Evolutionary conservation across 2,329 filamentous ascomycete species (phyloP).

Genomic region (Cryphonectria parasitica): DNA sequence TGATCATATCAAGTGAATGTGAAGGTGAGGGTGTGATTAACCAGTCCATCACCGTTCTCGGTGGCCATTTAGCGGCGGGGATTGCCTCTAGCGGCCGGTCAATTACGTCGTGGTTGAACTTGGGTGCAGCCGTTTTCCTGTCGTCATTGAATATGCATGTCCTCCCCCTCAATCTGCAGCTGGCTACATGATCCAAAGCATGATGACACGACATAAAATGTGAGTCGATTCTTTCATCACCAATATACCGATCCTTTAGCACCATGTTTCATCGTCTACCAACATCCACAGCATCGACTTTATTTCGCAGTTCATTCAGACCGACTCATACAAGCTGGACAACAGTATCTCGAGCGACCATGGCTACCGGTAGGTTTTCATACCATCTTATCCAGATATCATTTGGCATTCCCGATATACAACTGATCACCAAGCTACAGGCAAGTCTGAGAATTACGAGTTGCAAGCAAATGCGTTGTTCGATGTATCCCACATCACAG

Average conservation of each 20-base stretch:
- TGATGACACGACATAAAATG: neutral
- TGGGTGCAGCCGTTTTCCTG: neutral
- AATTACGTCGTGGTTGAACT: neutral
- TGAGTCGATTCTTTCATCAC: too few species aligned
- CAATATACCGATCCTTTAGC: neutral
- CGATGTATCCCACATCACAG: slow-evolving; percentile 26
- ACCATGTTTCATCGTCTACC: slow-evolving; percentile 10
- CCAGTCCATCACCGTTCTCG: neutral
- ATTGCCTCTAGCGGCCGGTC: neutral
- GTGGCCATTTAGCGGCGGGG: neutral
- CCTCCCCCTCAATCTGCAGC: neutral
- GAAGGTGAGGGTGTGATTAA: neutral
- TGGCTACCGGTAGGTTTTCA: slow-evolving; percentile 24
- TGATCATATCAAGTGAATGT: neutral
- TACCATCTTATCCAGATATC: too few species aligned
- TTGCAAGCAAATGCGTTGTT: slow-evolving; percentile 22
- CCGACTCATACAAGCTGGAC: neutral
- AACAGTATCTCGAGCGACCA: slow-evolving; percentile 15
- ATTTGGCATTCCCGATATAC: too few species aligned
- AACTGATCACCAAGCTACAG: neutral
- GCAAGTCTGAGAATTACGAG: slow-evolving; percentile 17
- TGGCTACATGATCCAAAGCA: neutral
- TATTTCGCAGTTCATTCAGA: slow-evolving; percentile 14
- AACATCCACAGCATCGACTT: neutral
- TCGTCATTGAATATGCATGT: neutral